These are phyloP conservation scores for Piper longum DNA, from an alignment of 164 flowering plant genomes.

Conservation along the genomic window DNA sequence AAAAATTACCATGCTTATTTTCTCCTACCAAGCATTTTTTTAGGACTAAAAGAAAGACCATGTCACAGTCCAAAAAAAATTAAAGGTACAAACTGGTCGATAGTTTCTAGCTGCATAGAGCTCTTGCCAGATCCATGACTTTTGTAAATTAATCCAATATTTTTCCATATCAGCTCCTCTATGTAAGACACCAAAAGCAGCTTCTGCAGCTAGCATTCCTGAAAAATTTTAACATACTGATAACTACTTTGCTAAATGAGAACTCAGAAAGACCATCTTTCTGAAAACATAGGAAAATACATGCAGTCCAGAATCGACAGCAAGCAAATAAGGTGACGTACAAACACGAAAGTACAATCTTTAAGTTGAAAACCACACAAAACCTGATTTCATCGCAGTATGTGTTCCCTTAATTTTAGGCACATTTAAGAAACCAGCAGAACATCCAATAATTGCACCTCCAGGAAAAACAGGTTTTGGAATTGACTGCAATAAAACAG, in stretches of 20 bases:
- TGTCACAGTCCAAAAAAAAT: background rate
- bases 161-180: slow-evolving; percentile 41
- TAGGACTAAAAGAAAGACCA: background rate
- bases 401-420: slow-evolving; percentile 96
- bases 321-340: background rate
- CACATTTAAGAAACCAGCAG: slow-evolving; percentile 95
- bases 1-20: background rate
- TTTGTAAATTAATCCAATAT: slow-evolving; percentile 60
- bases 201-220: slow-evolving; percentile 98
- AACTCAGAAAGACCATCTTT: no score
- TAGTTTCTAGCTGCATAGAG: slow-evolving; percentile 71
- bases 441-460: slow-evolving; percentile 96
- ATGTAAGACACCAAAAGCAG: slow-evolving; percentile 50
- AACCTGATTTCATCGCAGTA: slow-evolving; percentile 97
- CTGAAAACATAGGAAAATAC: background rate
- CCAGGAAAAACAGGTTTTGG: slow-evolving; percentile 98
- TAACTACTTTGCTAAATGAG: no score
- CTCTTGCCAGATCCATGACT: slow-evolving; percentile 94
- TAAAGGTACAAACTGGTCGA: slow-evolving; percentile 55
- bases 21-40: background rate
- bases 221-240: background rate
- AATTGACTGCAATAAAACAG: slow-evolving; percentile 82
- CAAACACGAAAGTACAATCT: background rate
- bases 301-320: background rate
- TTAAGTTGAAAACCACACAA: background rate